A percentile compares a stretch with the other conserved stretches of the same genome.
These are phyloP conservation scores for Pontederia paniculata DNA, from an alignment of 176 grass and related monocot species.

Conservation along the genomic window DNA sequence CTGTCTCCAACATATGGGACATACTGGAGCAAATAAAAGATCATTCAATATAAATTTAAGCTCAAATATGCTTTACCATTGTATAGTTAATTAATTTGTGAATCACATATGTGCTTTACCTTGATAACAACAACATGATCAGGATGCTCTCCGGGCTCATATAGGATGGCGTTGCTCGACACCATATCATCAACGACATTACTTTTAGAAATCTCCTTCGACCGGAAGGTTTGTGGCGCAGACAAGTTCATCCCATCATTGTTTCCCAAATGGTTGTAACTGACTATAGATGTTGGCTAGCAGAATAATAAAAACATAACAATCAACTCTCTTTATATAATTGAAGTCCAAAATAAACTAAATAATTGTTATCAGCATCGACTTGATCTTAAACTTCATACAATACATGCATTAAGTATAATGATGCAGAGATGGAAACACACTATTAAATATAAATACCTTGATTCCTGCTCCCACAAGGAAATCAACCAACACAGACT, in stretches of 20 bases:
- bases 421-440: not conserved
- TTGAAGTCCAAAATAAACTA: no score
- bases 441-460: conserved; percentile 25
- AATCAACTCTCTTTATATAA: no score
- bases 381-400: not conserved
- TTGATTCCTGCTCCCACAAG: conserved; percentile 98
- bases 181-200: conserved; percentile 99
- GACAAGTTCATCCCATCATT: conserved; percentile 98
- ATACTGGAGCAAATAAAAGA: conserved; percentile 34
- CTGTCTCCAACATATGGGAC: conserved; percentile 95
- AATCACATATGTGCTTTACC: conserved; percentile 34
- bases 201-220: conserved; percentile 98
- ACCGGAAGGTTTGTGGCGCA: conserved; percentile 86
- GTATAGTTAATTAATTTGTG: no score
- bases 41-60: not conserved
- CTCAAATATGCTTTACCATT: no score
- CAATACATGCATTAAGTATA: not conserved
- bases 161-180: conserved; percentile 83
- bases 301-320: not conserved
- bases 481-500: conserved; percentile 94
- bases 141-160: conserved; percentile 84
- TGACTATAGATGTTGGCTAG: conserved; percentile 92
- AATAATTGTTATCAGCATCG: not conserved
- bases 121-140: conserved; percentile 96
- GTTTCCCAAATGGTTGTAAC: conserved; percentile 96